Percentiles rank a stretch among this genome's conserved stretches.
Evolutionary conservation across 2,329 filamentous ascomycete species (phyloP).

Genomic region (Cladosporium sp.): DNA sequence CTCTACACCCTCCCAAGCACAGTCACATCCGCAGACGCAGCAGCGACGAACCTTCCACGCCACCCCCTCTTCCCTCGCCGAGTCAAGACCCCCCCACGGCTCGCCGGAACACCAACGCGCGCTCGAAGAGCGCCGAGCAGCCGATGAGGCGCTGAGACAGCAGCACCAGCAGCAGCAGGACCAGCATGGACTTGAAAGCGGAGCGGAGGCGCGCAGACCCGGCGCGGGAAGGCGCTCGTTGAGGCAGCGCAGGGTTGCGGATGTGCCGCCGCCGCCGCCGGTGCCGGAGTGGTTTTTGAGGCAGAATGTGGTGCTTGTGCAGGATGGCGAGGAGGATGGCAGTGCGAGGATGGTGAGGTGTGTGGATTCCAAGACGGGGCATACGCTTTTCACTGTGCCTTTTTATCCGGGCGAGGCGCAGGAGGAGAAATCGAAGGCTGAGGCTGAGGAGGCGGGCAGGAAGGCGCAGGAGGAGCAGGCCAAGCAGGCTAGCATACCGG

Average conservation of each 20-base stretch:
- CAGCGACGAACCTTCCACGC: conserved; percentile 23
- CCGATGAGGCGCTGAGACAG: conserved; percentile 4
- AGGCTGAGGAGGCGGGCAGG: conserved; percentile 12
- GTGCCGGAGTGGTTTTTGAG: conserved; percentile 36
- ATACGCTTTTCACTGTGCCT: conserved; percentile 29
- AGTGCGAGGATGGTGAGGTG: conserved; percentile 23
- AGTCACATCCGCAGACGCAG: conserved; percentile 3
- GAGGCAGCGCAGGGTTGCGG: conserved; percentile 9
- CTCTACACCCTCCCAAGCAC: too few relatives aligned
- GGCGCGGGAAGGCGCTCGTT: conserved; percentile 6
- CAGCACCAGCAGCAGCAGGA: too few relatives aligned
- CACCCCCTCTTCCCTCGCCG: conserved; percentile 16
- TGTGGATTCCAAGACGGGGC: conserved; percentile 28
- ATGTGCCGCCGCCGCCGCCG: conserved; percentile 28
- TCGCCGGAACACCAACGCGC: conserved; percentile 18
- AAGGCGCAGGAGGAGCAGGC: conserved; percentile 14
- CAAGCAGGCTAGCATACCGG: conserved; percentile 11
- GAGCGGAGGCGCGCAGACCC: conserved; percentile 11
- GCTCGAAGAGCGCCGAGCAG: conserved; percentile 16
- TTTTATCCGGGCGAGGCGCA: conserved; percentile 17
- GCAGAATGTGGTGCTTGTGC: conserved; percentile 31
- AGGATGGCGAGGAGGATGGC: too few relatives aligned
- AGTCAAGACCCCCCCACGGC: conserved; percentile 19
- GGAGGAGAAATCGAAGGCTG: conserved; percentile 2
- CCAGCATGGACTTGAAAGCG: conserved; percentile 4